Conservation (phyloP, 768 basidiomycete genomes). For the Tricholomella constricta region DNA sequence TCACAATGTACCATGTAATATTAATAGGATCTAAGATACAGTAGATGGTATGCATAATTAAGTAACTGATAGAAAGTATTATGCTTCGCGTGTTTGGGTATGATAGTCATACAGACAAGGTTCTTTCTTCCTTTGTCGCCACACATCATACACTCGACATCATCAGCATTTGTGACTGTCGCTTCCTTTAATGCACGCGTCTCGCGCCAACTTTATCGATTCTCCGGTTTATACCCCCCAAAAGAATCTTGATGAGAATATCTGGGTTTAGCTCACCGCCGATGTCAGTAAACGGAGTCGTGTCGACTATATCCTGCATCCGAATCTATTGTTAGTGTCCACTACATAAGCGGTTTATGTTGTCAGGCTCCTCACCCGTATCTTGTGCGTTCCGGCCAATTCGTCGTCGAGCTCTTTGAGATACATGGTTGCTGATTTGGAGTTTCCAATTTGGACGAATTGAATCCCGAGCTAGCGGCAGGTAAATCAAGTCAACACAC, state of each 20-base stretch:
- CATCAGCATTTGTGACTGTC: neutral
- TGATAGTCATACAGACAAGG: too few species aligned
- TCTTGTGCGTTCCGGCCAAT: constrained; percentile 37
- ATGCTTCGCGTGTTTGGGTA: too few species aligned
- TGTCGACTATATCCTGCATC: constrained; percentile 69
- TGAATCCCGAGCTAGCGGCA: constrained; percentile 61
- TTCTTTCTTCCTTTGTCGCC: too few species aligned
- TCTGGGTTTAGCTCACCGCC: constrained; percentile 42
- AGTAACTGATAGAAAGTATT: too few species aligned
- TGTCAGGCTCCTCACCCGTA: constrained; percentile 42
- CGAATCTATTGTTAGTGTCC: too few species aligned
- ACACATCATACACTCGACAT: too few species aligned
- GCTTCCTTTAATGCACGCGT: neutral
- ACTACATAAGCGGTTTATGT: neutral
- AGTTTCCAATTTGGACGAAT: constrained; percentile 71
- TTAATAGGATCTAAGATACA: too few species aligned
- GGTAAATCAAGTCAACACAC: too few species aligned
- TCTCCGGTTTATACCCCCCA: constrained; percentile 66
- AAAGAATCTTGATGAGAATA: constrained; percentile 59
- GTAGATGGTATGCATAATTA: too few species aligned
- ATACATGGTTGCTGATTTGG: constrained; percentile 39
- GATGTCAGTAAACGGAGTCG: constrained; percentile 48
- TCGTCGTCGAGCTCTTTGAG: constrained; percentile 60
- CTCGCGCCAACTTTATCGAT: constrained; percentile 16
- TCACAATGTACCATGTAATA: too few species aligned